Conservation (phyloP, 768 basidiomycete species). For the Solioccasus polychromus region DNA sequence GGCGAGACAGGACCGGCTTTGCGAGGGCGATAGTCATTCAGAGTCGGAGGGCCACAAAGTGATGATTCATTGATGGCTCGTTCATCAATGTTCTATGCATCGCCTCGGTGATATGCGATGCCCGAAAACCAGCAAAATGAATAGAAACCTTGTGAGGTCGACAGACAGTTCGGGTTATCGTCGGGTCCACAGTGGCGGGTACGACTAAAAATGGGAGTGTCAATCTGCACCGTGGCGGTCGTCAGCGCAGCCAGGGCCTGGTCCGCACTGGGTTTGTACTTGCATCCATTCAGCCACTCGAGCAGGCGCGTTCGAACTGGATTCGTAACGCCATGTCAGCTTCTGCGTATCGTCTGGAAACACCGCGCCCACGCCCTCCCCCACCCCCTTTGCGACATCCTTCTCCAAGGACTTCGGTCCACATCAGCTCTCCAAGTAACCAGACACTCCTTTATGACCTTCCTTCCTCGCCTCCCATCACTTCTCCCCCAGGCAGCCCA, state of each 20-base stretch:
- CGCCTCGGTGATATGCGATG: background rate
- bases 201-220: slow-evolving; percentile 22
- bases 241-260: slow-evolving; percentile 30
- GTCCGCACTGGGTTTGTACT: background rate
- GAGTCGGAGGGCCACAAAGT: no score
- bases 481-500: slow-evolving; percentile 56
- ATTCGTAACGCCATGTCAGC: slow-evolving; percentile 49
- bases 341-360: slow-evolving; percentile 62
- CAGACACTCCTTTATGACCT: slow-evolving; percentile 77
- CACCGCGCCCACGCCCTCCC: slow-evolving; percentile 54
- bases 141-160: background rate
- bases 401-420: slow-evolving; percentile 44
- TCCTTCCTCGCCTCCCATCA: slow-evolving; percentile 53
- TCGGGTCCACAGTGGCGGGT: slow-evolving; percentile 8
- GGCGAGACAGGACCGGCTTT: slow-evolving; percentile 7
- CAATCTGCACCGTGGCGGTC: slow-evolving; percentile 25
- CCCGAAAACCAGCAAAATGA: no score
- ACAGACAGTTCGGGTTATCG: slow-evolving; percentile 6
- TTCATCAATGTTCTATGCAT: no score
- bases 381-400: slow-evolving; percentile 58
- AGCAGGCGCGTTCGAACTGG: slow-evolving; percentile 31
- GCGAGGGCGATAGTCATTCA: no score
- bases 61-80: background rate
- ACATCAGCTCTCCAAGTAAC: slow-evolving; percentile 42
- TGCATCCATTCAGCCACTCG: slow-evolving; percentile 13